A percentile compares a stretch with the other conserved stretches of the same genome.
Evolutionary conservation across 2,329 filamentous ascomycete species (phyloP).

Genomic region (Fusarium proliferatum): DNA sequence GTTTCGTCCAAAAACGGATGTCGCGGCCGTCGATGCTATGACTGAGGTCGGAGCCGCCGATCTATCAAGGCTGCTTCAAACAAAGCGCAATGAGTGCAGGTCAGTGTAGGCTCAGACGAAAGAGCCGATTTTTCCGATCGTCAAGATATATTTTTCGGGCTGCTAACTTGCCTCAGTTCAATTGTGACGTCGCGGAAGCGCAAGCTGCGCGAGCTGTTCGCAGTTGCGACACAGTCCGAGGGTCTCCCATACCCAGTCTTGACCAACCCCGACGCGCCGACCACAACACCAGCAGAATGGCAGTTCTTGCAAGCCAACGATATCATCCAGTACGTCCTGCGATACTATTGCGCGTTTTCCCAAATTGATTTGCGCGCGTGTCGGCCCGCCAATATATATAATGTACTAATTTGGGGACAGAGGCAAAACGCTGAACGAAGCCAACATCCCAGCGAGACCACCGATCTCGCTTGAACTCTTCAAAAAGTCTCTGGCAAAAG

Average conservation of each 20-base stretch:
- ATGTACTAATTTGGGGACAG: constrained; percentile 45
- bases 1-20: constrained; percentile 76
- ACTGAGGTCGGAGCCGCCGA: constrained; percentile 76
- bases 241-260: constrained; percentile 69
- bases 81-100: constrained; percentile 72
- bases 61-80: constrained; percentile 73
- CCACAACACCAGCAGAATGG: constrained; percentile 62
- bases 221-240: constrained; percentile 77
- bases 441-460: constrained; percentile 62
- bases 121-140: constrained; percentile 63
- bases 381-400: constrained; percentile 17
- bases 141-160: constrained; percentile 56
- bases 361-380: constrained; percentile 30
- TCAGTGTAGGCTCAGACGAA: constrained; percentile 58
- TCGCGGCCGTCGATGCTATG: constrained; percentile 76
- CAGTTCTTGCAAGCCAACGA: constrained; percentile 68
- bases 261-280: constrained; percentile 66
- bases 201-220: constrained; percentile 89
- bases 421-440: constrained; percentile 61
- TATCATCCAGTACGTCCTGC: constrained; percentile 66
- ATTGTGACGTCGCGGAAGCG: constrained; percentile 88
- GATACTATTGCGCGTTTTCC: constrained; percentile 31
- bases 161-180: constrained; percentile 66
- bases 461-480: constrained; percentile 57
- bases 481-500: constrained; percentile 52